A percentile compares a stretch with the other conserved stretches of the same genome.
phyloP scores from a whole-genome alignment of 1,284 basidiomycete genomes.

The Gomphus bonarii region DNA sequence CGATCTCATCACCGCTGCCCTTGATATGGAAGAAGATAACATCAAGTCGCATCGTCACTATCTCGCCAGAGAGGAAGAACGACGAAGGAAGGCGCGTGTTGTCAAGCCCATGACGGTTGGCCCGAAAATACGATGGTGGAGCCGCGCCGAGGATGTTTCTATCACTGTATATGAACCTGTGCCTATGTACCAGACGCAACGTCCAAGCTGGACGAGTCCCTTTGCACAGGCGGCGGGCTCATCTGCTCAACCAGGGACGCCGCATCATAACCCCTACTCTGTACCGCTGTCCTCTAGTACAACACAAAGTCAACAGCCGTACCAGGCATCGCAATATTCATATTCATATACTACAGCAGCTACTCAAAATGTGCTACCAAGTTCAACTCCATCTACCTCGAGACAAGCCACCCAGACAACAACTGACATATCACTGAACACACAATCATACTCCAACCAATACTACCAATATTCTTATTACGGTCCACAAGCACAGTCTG shows the following conservation, averaged over 20 bases:
- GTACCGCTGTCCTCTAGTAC: conserved; percentile 10
- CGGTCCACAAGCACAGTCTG: background rate
- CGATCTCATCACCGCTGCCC: conserved; percentile 69
- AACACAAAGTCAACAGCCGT: conserved; percentile 10
- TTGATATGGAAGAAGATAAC: conserved; percentile 81
- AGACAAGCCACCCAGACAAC: background rate
- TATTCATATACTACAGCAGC: conserved; percentile 1
- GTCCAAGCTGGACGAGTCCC: background rate
- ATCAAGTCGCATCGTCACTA: conserved; percentile 71
- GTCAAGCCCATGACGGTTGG: conserved; percentile 52
- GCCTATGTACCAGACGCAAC: conserved; percentile 9
- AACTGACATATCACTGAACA: background rate
- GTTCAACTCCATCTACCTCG: background rate
- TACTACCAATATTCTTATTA: conserved; percentile 11
- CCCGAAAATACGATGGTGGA: conserved; percentile 66
- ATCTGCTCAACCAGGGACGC: conserved; percentile 1
- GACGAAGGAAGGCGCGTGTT: conserved; percentile 55
- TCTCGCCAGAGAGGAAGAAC: conserved; percentile 71
- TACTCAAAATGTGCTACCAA: conserved; percentile 3
- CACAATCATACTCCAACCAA: background rate
- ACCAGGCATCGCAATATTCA: conserved; percentile 2
- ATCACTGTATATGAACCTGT: conserved; percentile 19
- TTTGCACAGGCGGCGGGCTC: background rate
- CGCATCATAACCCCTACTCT: conserved; percentile 1
- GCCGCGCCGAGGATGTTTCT: conserved; percentile 46